Base-by-base conservation (phyloP, 768 basidiomycete genomes). In the Naganishia friedmannii region DNA sequence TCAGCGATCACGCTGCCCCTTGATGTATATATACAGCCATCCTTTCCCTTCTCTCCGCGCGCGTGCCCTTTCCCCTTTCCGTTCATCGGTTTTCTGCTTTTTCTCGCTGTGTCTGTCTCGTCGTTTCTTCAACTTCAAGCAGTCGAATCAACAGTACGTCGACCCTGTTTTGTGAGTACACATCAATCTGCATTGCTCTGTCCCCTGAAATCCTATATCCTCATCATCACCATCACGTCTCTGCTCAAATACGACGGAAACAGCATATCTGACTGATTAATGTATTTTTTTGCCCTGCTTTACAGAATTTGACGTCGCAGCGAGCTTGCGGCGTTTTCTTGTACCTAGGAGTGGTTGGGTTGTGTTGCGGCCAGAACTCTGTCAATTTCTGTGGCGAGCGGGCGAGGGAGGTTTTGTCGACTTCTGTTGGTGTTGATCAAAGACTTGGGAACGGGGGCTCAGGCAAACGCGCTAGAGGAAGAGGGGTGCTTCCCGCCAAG, bases 21-120 rank as follows among this genome's bases (percentile, higher is more conserved):
- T n/a, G 19, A 63, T 37, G 39, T 63, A 63, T 63, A 63, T 63
- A 63, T 4, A 29, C n/a, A n/a, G 39, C 60, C 34, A 7, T 12
- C 39, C 39, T 45, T 51, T 51, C 48, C 23, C 48, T 23, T 23
- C 1, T 13, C 42, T 12, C 23, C 42, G 39, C 60, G 60, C 60
- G 60, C 42, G 42, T 21, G 39, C 17, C 54, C 26, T 17, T 34
- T 26, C 32, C 34, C 57, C 34, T 12, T 28, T 42, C 23, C 28
- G 4, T 26, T n/a, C 57, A 23, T 23, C 23, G 39, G 37, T 3
- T 45, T 63, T 58, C 23, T 10, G 37, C 23, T 23, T 23, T 13
- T 45, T 19, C 26, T 26, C 29, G 42, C 19, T 45, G 21, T 63
- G 60, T n/a, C 19, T 15, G 13, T 63, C 28, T 21, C 7, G 6